Conservation (phyloP, 1,139 yeast genomes). For the Taphrina wiesneri region DNA sequence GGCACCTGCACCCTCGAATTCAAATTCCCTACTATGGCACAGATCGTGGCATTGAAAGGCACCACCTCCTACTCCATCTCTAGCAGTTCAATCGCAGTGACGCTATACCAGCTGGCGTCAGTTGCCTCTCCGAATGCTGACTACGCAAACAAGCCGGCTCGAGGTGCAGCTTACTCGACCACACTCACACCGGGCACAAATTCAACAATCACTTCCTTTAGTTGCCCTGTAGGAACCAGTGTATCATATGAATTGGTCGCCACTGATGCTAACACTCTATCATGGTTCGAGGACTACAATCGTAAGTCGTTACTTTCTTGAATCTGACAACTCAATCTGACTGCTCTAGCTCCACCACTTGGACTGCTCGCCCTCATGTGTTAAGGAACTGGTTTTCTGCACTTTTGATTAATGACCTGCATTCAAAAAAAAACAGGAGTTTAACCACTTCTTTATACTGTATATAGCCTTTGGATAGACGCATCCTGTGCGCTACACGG, state of each 20-base stretch:
- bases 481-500: neutral
- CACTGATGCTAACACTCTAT: conserved; percentile 7
- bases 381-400: conserved; percentile 7
- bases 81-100: conserved; percentile 10
- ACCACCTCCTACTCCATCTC: conserved; percentile 16
- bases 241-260: conserved; percentile 29
- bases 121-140: conserved; percentile 23
- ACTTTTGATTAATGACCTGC: neutral
- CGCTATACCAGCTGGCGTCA: conserved; percentile 22
- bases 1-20: conserved; percentile 30
- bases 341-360: conserved; percentile 7
- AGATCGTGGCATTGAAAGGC: conserved; percentile 19
- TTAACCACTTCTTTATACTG: neutral
- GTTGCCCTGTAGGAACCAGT: conserved; percentile 30
- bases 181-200: conserved; percentile 24
- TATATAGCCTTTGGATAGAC: neutral
- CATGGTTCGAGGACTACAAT: conserved; percentile 33
- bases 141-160: conserved; percentile 27
- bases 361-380: conserved; percentile 24
- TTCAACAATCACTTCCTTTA: conserved; percentile 25
- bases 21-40: conserved; percentile 30
- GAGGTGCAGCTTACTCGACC: conserved; percentile 13
- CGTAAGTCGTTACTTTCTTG: neutral
- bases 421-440: neutral
- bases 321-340: neutral